A percentile compares a stretch with the other conserved stretches of the same genome.
phyloP scores from a whole-genome alignment of 2,329 filamentous ascomycete species.

The Cladosporium sp. region DNA sequence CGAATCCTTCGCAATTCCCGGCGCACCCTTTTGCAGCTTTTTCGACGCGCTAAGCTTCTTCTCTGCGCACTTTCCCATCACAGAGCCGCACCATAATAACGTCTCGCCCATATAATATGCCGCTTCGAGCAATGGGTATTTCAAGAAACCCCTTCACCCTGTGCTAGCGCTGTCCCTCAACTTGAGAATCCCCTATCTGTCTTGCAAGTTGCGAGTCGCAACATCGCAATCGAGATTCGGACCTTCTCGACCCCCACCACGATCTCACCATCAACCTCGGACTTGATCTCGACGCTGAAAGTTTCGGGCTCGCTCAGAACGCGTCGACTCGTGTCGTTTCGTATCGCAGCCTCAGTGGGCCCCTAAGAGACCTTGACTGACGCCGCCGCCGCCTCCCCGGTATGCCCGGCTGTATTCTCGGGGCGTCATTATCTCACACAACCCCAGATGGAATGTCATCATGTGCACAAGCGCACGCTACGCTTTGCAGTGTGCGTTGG shows the following conservation, averaged over 20 bases:
- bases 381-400: slow-evolving; percentile 8
- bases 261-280: background rate
- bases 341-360: slow-evolving; percentile 5
- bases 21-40: background rate
- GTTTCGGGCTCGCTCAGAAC: slow-evolving; percentile 3
- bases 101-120: slow-evolving; percentile 7
- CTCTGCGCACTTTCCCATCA: background rate
- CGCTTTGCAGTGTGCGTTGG: background rate
- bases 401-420: slow-evolving; percentile 6
- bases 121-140: slow-evolving; percentile 1
- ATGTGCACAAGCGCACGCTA: background rate
- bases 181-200: slow-evolving; percentile 1
- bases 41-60: slow-evolving; percentile 4
- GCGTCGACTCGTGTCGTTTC: slow-evolving; percentile 8
- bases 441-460: slow-evolving; percentile 16
- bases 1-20: slow-evolving; percentile 13
- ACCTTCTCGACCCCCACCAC: slow-evolving; percentile 11
- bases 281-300: background rate
- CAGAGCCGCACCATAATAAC: slow-evolving; percentile 8
- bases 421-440: slow-evolving; percentile 10
- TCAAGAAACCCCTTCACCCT: background rate
- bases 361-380: background rate
- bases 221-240: slow-evolving; percentile 8
- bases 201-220: background rate
- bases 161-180: background rate